Base-by-base conservation (phyloP, 441 rosid species). In the Rhodomyrtus psidioides region DNA sequence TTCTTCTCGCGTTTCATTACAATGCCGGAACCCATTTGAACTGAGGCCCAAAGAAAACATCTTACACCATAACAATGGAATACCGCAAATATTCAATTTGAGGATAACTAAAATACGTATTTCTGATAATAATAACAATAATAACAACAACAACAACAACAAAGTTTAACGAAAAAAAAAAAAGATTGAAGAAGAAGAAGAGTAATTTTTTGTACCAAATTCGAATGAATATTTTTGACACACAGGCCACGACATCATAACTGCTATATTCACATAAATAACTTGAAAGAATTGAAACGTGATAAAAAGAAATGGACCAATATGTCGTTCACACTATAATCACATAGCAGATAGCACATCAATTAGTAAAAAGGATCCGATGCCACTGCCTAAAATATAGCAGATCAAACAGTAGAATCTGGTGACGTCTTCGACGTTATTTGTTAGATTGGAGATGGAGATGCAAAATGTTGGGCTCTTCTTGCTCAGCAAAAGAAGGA, bases 241-340 rank as follows among this genome's bases (percentile, higher is more conserved):
- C 2, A 34, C 19, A 39, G 21, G 26, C 9, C 76, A 0, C 16
- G 46, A 34, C 8, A 10, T 0, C 2, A 21, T 70, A 34, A 1
- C 5, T 34, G 14, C 8, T 34, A 21, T 23, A 14, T 21, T 21
- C 26, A 0, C 7, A 16, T 10, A 39, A 70, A 21, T 12, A 70
- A 70, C 79, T 70, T 39, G 44, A 34, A 34, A 34, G 42, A 34
- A 6, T 5, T 19, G 46, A 4, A 24, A 30, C 12, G 0, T 44
- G 1, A 4, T 3, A 0, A 17, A 8, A 28, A 9, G 5, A 30
- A 9, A 1, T 0, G 13, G 14, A 5, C 7, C 4, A 1, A 19
- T 9, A 10, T 17, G 6, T 30, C 19, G 46, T 17, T 9, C 7
- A 10, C 24, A n/a, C 44, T 17, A 19, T 62, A 30, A 62, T 30